Percentiles rank a stretch among this genome's conserved stretches.
Conservation (phyloP, 495 filamentous ascomycete species). For the Aspergillus mulundensis region DNA sequence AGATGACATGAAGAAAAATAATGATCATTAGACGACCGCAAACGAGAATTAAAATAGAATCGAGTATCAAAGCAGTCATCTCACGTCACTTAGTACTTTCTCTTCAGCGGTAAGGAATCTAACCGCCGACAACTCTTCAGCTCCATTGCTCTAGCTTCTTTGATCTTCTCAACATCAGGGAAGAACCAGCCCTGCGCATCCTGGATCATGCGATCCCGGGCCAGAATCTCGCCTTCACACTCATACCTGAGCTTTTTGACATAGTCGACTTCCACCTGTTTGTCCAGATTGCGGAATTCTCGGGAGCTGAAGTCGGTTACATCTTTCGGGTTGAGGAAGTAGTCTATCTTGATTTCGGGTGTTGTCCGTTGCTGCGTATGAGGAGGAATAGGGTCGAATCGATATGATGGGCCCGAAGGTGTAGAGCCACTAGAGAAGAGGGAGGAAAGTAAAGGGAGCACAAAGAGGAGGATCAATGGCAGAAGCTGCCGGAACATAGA, state of each 20-base stretch:
- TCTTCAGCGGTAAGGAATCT: slow-evolving; percentile 43
- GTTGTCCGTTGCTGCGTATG: slow-evolving; percentile 72
- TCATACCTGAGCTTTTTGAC: slow-evolving; percentile 58
- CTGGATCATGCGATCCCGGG: slow-evolving; percentile 62
- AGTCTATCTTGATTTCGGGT: slow-evolving; percentile 64
- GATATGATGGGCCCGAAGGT: slow-evolving; percentile 61
- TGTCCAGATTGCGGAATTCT: slow-evolving; percentile 70
- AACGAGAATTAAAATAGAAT: slow-evolving; percentile 3
- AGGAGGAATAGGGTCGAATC: slow-evolving; percentile 65
- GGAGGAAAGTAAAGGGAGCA: slow-evolving; percentile 80
- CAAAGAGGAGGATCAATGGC: slow-evolving; percentile 81
- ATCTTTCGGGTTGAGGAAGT: slow-evolving; percentile 78
- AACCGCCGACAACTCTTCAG: slow-evolving; percentile 54
- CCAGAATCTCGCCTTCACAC: slow-evolving; percentile 67
- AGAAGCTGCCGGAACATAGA: slow-evolving; percentile 60
- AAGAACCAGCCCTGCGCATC: slow-evolving; percentile 89
- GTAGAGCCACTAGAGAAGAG: slow-evolving; percentile 63
- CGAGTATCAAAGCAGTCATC: slow-evolving; percentile 4
- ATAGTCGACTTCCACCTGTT: slow-evolving; percentile 67
- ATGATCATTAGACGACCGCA: background rate
- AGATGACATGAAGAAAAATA: background rate
- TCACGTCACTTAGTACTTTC: slow-evolving; percentile 22
- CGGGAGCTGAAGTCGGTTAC: slow-evolving; percentile 61
- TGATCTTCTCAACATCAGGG: slow-evolving; percentile 72
- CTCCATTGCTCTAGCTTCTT: slow-evolving; percentile 56